A percentile compares a stretch with the other conserved stretches of the same genome.
Evolutionary conservation across 495 filamentous ascomycete species (phyloP).

Genomic region (Penicillium steckii): DNA sequence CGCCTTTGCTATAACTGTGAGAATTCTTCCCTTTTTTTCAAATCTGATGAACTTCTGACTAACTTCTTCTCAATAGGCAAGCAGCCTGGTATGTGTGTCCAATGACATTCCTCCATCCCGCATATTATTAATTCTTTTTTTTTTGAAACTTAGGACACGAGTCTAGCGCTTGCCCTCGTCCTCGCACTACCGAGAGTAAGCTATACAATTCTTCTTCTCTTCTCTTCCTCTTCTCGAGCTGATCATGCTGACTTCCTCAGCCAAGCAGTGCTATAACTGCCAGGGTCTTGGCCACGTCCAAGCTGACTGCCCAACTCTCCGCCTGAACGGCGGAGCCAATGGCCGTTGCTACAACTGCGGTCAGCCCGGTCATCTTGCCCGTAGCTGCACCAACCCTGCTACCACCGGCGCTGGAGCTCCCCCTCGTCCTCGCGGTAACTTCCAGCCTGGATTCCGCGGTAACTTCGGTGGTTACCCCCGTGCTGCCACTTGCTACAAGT

Average conservation of each 20-base stretch:
- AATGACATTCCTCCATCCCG: conserved; percentile 14
- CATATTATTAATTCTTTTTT: conserved; percentile 32
- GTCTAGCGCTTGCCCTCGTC: conserved; percentile 93
- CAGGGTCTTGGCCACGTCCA: conserved; percentile 98
- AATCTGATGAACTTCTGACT: conserved; percentile 12
- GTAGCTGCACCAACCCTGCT: conserved; percentile 76
- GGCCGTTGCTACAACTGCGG: conserved; percentile 96
- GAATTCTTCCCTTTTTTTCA: conserved; percentile 23
- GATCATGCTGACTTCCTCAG: conserved; percentile 39
- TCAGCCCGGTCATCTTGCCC: conserved; percentile 86
- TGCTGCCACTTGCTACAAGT: conserved; percentile 97
- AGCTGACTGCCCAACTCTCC: conserved; percentile 96
- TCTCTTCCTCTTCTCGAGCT: not conserved
- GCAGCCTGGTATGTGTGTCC: conserved; percentile 66
- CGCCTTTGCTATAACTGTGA: conserved; percentile 99
- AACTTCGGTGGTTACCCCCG: conserved; percentile 69
- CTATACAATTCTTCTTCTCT: not conserved
- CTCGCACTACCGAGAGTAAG: conserved; percentile 89
- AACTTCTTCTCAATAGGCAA: conserved; percentile 56
- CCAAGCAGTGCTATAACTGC: conserved; percentile 99
- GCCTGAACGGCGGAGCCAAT: conserved; percentile 76
- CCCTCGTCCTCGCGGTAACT: conserved; percentile 42
- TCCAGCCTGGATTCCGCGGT: conserved; percentile 52
- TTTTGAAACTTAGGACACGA: conserved; percentile 87
- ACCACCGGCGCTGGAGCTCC: conserved; percentile 59